Conservation (phyloP, 176 grass and related monocot genomes). For the Urochloa ruziziensis region DNA sequence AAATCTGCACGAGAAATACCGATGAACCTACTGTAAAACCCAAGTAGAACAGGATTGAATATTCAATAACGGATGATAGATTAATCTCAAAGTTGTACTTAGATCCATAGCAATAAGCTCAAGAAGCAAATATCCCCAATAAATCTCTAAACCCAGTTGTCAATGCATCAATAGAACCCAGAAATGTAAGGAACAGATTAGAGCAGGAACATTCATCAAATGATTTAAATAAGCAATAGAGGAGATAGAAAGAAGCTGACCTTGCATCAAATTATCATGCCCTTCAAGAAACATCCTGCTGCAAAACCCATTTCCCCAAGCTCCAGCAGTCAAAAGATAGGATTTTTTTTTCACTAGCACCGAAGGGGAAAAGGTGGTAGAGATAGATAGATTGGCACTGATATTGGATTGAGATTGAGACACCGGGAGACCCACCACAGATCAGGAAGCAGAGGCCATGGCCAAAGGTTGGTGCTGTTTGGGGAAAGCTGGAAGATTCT, state of each 20-base stretch:
- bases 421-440: conserved; percentile 7
- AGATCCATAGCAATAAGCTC: conserved; percentile 27
- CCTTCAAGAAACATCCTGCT: conserved; percentile 21
- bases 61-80: conserved; percentile 1
- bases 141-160: conserved; percentile 23
- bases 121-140: not conserved
- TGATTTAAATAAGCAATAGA: not conserved
- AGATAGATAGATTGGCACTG: not conserved
- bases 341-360: not conserved
- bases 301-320: conserved; percentile 22
- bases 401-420: conserved; percentile 19
- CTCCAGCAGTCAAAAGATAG: not conserved
- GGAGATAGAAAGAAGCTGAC: conserved; percentile 10
- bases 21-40: not conserved
- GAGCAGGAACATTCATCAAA: not conserved
- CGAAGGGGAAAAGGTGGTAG: not conserved
- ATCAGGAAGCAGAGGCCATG: conserved; percentile 17
- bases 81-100: not conserved
- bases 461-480: conserved; percentile 7
- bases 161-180: not conserved
- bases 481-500: conserved; percentile 39
- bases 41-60: not conserved
- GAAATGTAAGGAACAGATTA: not conserved
- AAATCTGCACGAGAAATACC: conserved; percentile 28
- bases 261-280: conserved; percentile 22